Base-by-base conservation (phyloP, 2,329 filamentous ascomycete species). In the Stachybotrys chartarum region DNA sequence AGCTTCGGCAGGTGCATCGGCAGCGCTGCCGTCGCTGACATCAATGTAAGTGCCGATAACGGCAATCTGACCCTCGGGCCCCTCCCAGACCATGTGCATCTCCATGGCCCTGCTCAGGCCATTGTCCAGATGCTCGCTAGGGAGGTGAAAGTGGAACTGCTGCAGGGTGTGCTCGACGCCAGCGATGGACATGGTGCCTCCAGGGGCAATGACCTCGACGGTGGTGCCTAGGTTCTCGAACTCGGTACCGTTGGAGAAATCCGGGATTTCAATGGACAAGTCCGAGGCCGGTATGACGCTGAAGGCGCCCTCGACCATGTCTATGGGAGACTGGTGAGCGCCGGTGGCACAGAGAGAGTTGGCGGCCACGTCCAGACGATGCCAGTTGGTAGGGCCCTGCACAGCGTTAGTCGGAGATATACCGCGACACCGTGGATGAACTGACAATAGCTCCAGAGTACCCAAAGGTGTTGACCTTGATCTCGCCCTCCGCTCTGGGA, bases 91-190 rank as follows among this genome's bases (percentile, higher is more conserved):
- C 59, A 68, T 62, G 56, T 68, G 64, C 58, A 63, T 59, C 63
- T 71, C 59, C 66, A 67, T 66, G 30, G 65, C 63, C 50, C 60
- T 55, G 51, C 62, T 65, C 0, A 58, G 60, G 7, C 74, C 66
- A 63, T 74, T 60, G 64, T 84, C 70, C 50, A 76, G 73, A 61
- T 85, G 82, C 71, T 85, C 82, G 48, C 78, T 79, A 0, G 82
- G 81, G 0, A 79, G 79, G 63, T 85, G 82, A 69, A 84, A 81
- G 66, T 84, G 82, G 69, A 83, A 84, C 60, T 84, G 81, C 50
- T 68, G 68, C 14, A 83, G 70, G 0, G 60, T 63, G 65, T 76
- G 82, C 16, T 69, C 63, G 16, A 66, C 65, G 32, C 69, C 71
- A 1, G 61, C 68, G 30, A 78, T 63, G 0, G 60, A 69, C 4